phyloP scores from a whole-genome alignment of 2,329 filamentous ascomycete genomes.

The Leptographium galeiforme region DNA sequence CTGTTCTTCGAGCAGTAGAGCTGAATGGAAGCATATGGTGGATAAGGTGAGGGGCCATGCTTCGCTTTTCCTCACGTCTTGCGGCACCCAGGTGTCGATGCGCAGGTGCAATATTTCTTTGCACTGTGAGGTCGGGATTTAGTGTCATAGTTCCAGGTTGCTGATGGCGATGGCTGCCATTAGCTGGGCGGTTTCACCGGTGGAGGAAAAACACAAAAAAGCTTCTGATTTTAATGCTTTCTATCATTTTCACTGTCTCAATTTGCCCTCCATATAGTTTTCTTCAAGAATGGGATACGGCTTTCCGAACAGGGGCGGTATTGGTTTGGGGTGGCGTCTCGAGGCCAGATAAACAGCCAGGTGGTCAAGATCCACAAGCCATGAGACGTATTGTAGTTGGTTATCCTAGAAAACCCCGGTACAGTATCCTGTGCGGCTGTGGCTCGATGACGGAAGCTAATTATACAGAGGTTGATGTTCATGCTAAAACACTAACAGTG shows the following conservation, averaged over 20 bases:
- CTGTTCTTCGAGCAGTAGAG: not conserved
- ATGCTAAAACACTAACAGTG: no score
- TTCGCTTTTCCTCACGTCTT: not conserved
- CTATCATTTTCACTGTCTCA: conserved; percentile 4
- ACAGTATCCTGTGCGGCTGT: no score
- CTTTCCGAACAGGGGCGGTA: conserved; percentile 18
- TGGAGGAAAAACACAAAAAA: not conserved
- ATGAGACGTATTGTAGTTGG: not conserved
- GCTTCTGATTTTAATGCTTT: conserved; percentile 6
- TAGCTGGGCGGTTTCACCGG: not conserved
- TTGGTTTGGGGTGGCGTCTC: not conserved
- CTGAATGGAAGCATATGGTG: not conserved
- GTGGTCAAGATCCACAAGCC: not conserved
- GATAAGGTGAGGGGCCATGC: not conserved
- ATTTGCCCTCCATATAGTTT: conserved; percentile 21
- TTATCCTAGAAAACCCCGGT: not conserved
- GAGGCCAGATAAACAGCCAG: not conserved
- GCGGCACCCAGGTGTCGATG: not conserved
- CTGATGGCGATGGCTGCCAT: not conserved
- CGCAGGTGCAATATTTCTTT: not conserved
- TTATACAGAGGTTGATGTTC: no score
- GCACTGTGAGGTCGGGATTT: not conserved
- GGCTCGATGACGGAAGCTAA: no score
- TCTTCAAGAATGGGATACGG: conserved; percentile 29
- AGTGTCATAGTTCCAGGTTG: not conserved